Evolutionary conservation across 768 basidiomycete genomes (phyloP), one percentile per base, ranked within the genome.

Genomic region (Fistulinella prunicolor): DNA sequence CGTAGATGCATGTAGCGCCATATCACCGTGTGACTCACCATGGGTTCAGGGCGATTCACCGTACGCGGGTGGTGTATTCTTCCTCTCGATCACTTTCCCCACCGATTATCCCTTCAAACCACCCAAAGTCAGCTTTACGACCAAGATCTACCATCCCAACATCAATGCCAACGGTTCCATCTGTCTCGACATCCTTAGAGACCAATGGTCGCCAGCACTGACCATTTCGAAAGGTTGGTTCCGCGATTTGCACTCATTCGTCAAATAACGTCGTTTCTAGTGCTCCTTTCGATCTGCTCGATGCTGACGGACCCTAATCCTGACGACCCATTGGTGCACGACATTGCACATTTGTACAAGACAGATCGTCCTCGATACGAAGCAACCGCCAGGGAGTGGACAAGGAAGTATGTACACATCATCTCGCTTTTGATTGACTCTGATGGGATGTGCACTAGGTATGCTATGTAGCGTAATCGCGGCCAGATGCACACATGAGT

Each of bases 91-190:
- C 68, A 82, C 79, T 37, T 94, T 94, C 80, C 91, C 92, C 39
- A 91, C 89, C 71, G 95, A 99, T 71, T 99, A 99, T 77, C 96
- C 96, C 21, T 98, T 98, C 86, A 97, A 98, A 75, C 96, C 96
- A 36, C 96, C 96, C 72, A 99, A 99, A 82, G 93, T 99, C 74
- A 87, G 87, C 77, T 99, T 99, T 73, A 95, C 93, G 58, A 98
- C 96, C 66, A 97, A 96, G 89, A 97, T 97, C 62, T 98, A 97
- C 71, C 95, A 98, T 72, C 95, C 95, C 29, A 98, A 98, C 79
- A 97, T 99, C 93, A 99, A 99, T 69, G 91, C 95, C 60, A 99
- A 99, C 64, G 96, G 96, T 35, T 94, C 92, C 55, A 98, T 99
- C 71, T 99, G 95, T 71, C 75, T 99, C 61, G 96, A 99, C 71